Conservation (phyloP, 371 early-diverging fungal genomes). For the Saksenaea oblongispora region DNA sequence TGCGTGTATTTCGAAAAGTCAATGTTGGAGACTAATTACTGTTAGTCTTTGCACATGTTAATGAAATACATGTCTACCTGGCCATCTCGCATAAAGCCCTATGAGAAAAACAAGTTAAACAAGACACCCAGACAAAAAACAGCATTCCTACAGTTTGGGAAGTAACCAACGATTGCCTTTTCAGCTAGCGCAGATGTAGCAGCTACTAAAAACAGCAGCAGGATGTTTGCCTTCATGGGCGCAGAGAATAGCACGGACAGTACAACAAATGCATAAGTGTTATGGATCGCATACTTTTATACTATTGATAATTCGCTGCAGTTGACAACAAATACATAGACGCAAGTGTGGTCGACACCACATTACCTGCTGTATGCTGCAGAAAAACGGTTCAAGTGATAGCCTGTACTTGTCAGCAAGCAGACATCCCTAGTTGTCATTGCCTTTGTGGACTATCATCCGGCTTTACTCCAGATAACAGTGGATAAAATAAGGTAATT, state of each 20-base stretch:
- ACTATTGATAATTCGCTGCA: neutral
- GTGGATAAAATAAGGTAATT: too few relatives aligned
- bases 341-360: too few relatives aligned
- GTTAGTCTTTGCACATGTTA: neutral
- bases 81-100: constrained; percentile 35
- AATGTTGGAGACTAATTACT: constrained; percentile 33
- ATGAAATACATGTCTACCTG: constrained; percentile 9
- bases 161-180: constrained; percentile 35
- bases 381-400: neutral
- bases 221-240: neutral
- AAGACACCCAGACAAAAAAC: neutral
- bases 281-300: neutral
- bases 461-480: neutral
- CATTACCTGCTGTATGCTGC: neutral
- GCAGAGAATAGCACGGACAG: neutral
- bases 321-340: too few relatives aligned
- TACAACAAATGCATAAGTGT: too few relatives aligned
- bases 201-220: neutral
- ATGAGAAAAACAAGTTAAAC: neutral
- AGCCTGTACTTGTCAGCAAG: neutral
- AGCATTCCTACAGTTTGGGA: constrained; percentile 36
- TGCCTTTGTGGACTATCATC: neutral
- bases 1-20: constrained; percentile 52
- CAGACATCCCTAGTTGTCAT: neutral
- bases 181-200: constrained; percentile 12